Evolutionary conservation across 768 basidiomycete genomes (phyloP), one percentile per base, ranked within the genome.

Genomic region (Terana coerulea): DNA sequence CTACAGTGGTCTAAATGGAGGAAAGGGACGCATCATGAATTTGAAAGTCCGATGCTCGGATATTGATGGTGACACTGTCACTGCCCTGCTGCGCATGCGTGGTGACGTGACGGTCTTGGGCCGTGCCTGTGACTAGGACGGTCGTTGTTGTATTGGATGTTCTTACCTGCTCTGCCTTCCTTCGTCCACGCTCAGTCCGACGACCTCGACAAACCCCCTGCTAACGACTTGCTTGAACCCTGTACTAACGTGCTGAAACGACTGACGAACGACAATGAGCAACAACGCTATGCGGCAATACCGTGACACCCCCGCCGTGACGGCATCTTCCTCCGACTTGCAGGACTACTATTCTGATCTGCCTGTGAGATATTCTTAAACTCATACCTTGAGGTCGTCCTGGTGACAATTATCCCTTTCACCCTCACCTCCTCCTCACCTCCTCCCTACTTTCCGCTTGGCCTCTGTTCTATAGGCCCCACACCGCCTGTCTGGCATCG

Each of bases 401-500:
- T 48, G 47, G 51, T 49, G 55, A 53, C 51, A 42, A 30, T 47
- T 30, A 33, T 44, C 47, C 42, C 47, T 48, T 52, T 47, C 25
- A 33, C n/a, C 47, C 43, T 37, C 51, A n/a, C n/a, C n/a, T n/a
- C 39, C 34, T 35, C 21, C 37, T 46, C 7, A 5, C 47, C 31
- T 47, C 42, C 28, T 35, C 44, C 30, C 34, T 43, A 22, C 22
- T 33, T 28, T 26, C 33, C 30, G 14, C 36, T 34, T 14, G 17
- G 19, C 22, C 39, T 33, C 43, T 63, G 60, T 67, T 59, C 54
- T 50, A 62, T 68, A 74, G 68, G 66, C 64, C 21, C 47, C 59
- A 21, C 62, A 63, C 49, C 65, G 67, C 64, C 63, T 52, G 19
- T 64, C 66, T 45, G 68, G 65, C 66, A 52, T 34, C 49, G 61